Percentiles rank a stretch among this genome's conserved stretches.
Evolutionary conservation across 805 yeast species (phyloP).

Genomic region (Metschnikowia orientalis): DNA sequence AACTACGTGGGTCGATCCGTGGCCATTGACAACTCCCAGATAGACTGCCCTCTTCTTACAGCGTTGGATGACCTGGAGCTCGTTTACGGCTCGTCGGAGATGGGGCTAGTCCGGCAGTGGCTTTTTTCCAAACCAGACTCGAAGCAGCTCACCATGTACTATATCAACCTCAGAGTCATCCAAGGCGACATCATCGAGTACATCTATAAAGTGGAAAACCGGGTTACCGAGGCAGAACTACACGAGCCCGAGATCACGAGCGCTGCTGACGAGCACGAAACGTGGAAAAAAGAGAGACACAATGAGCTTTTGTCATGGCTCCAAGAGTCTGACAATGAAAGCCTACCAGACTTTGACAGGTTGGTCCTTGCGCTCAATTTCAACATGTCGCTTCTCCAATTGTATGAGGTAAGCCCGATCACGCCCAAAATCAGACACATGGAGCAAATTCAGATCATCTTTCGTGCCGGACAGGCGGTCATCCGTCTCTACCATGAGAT

Average conservation of each 20-base stretch:
- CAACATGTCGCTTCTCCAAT: constrained; percentile 10
- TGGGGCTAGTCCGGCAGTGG: constrained; percentile 1
- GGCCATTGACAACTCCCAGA: constrained; percentile 8
- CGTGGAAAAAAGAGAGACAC: constrained; percentile 9
- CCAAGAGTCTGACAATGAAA: neutral
- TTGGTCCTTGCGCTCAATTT: constrained; percentile 11
- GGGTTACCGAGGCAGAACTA: constrained; percentile 2
- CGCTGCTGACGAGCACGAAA: constrained; percentile 1
- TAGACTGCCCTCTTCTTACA: constrained; percentile 8
- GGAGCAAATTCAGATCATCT: constrained; percentile 8
- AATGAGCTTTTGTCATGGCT: constrained; percentile 6
- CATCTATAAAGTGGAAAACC: constrained; percentile 7
- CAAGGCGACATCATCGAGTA: constrained; percentile 9
- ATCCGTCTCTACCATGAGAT: constrained; percentile 12
- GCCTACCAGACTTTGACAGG: constrained; percentile 4
- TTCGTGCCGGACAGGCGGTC: constrained; percentile 12
- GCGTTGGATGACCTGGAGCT: constrained; percentile 9
- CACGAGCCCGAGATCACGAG: neutral
- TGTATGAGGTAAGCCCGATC: constrained; percentile 11
- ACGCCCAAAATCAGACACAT: constrained; percentile 7
- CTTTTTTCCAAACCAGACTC: neutral
- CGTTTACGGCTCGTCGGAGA: neutral
- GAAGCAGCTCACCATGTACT: constrained; percentile 8
- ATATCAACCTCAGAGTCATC: constrained; percentile 8
- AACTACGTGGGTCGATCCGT: constrained; percentile 10